Evolutionary conservation across 176 grass and related monocot genomes (phyloP).

Genomic region (Oryza officinalis): DNA sequence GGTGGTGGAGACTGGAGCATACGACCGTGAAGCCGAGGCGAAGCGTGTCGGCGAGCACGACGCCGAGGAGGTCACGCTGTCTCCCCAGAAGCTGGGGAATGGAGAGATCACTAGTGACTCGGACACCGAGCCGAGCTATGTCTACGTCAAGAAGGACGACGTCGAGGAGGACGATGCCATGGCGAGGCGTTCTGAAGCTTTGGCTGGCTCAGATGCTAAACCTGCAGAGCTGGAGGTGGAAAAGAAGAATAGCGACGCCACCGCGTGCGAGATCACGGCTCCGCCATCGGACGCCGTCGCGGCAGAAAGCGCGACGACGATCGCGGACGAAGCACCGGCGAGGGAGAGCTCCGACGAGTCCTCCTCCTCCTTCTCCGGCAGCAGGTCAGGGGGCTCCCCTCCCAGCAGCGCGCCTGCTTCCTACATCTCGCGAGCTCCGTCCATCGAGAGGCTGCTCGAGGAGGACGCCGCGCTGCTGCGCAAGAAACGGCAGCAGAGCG

Average conservation of each 20-base stretch:
- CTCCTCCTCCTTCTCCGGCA: constrained; percentile 45
- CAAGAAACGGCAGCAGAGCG: constrained; percentile 57
- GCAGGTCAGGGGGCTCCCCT: constrained; percentile 38
- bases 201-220: neutral
- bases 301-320: constrained; percentile 12
- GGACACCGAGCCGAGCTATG: constrained; percentile 46
- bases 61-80: neutral
- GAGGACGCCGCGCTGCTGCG: constrained; percentile 41
- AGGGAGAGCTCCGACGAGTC: constrained; percentile 45
- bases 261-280: neutral
- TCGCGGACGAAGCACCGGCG: constrained; percentile 33
- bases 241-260: neutral
- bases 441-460: constrained; percentile 49
- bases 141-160: constrained; percentile 41
- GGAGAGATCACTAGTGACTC: constrained; percentile 47
- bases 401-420: constrained; percentile 38
- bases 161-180: constrained; percentile 16
- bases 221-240: too few relatives aligned
- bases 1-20: neutral
- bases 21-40: neutral
- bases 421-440: constrained; percentile 43
- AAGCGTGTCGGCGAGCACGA: neutral
- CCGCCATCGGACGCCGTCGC: neutral
- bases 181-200: neutral
- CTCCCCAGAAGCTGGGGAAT: neutral